A percentile compares a stretch with the other conserved stretches of the same genome.
Conservation (phyloP, 768 basidiomycete species). For the Leccinum boreale region DNA sequence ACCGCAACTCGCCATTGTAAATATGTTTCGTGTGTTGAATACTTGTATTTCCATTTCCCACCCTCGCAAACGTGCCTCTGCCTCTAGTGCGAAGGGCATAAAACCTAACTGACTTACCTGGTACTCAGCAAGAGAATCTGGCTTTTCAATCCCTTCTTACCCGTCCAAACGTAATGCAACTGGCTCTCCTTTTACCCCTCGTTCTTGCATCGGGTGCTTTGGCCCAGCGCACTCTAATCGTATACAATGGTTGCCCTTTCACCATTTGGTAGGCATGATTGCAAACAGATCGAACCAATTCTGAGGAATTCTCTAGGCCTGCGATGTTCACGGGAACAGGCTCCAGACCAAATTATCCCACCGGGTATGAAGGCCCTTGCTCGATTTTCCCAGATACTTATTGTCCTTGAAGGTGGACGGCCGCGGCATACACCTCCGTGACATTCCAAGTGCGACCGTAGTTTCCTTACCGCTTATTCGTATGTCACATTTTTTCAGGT, state of each 20-base stretch:
- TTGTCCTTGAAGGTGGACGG: conserved; percentile 30
- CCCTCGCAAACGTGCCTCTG: too few species aligned
- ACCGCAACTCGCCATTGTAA: too few species aligned
- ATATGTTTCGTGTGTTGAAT: too few species aligned
- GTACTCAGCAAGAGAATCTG: background rate
- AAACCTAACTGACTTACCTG: too few species aligned
- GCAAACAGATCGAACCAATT: background rate
- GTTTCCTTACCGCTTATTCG: background rate
- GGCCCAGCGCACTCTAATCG: conserved; percentile 54
- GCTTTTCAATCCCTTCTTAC: background rate
- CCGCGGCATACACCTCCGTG: conserved; percentile 24
- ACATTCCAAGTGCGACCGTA: conserved; percentile 23
- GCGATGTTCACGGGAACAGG: conserved; percentile 61
- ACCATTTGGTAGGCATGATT: conserved; percentile 52
- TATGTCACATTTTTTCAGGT: conserved; percentile 31
- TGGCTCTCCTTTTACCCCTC: conserved; percentile 23
- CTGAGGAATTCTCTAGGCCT: conserved; percentile 35
- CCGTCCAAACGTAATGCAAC: conserved; percentile 17
- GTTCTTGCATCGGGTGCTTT: conserved; percentile 32
- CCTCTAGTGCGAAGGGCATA: too few species aligned
- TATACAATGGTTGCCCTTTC: conserved; percentile 62
- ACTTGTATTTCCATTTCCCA: too few species aligned
- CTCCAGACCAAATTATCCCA: conserved; percentile 39
- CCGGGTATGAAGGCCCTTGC: conserved; percentile 39
- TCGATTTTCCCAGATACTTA: background rate